Evolutionary conservation across 2,329 filamentous ascomycete species (phyloP).

Genomic region (Scytalidium sp.): DNA sequence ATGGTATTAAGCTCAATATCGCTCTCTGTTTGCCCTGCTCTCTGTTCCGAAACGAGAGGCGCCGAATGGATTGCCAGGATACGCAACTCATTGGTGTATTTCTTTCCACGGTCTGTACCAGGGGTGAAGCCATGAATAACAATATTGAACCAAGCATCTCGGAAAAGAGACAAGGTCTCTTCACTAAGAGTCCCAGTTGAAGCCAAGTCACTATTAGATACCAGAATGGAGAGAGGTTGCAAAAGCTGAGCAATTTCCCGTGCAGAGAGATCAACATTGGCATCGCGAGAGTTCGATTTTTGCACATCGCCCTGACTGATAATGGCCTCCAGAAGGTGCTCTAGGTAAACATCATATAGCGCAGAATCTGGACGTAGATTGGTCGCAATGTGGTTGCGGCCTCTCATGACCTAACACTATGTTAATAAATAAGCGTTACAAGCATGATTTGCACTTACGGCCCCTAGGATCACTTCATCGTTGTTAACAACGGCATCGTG

Average conservation of each 20-base stretch:
- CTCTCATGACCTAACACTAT: conserved; percentile 62
- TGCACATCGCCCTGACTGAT: conserved; percentile 87
- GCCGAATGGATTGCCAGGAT: conserved; percentile 84
- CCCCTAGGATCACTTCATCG: conserved; percentile 64
- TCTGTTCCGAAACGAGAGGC: conserved; percentile 82
- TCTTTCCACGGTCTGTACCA: conserved; percentile 68
- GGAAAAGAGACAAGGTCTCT: conserved; percentile 68
- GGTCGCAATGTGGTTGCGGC: conserved; percentile 73
- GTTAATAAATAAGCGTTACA: conserved; percentile 7
- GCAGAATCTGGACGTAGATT: conserved; percentile 66
- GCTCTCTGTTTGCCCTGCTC: conserved; percentile 87
- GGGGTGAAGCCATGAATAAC: conserved; percentile 87
- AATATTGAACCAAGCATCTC: conserved; percentile 98
- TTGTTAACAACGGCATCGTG: conserved; percentile 70
- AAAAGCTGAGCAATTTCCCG: conserved; percentile 86
- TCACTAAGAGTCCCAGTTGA: conserved; percentile 51
- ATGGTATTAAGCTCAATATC: conserved; percentile 97
- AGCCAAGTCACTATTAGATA: conserved; percentile 62
- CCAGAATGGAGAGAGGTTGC: conserved; percentile 80
- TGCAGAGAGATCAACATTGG: conserved; percentile 78
- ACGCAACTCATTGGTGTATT: conserved; percentile 73
- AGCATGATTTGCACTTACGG: conserved; percentile 49
- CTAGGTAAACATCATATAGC: conserved; percentile 79
- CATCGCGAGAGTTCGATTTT: conserved; percentile 68
- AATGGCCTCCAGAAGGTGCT: conserved; percentile 79